These are phyloP conservation scores for Cotoneaster glaucophyllus DNA, from an alignment of 306 rosid species.

Conservation along the genomic window DNA sequence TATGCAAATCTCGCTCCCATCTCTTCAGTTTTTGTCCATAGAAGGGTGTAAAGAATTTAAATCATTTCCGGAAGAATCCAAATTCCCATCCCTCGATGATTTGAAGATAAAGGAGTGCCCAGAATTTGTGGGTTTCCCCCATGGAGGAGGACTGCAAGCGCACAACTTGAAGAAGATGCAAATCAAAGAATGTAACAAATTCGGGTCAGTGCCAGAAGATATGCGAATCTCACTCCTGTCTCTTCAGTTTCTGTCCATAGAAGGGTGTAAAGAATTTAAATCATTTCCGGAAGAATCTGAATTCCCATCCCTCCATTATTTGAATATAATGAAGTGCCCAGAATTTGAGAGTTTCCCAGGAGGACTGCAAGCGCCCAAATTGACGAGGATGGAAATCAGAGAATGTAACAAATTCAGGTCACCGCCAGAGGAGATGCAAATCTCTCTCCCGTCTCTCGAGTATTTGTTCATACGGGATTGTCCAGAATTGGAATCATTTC, in stretches of 20 bases:
- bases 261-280: neutral
- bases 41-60: too few species aligned
- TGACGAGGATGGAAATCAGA: neutral
- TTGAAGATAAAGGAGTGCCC: too few species aligned
- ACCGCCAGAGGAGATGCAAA: neutral
- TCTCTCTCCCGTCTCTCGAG: neutral
- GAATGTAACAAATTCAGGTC: neutral
- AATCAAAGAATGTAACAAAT: too few species aligned
- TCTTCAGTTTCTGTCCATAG: neutral
- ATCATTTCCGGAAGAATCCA: too few species aligned
- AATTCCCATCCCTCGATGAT: too few species aligned
- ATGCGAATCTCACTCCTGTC: neutral
- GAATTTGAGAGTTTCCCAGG: neutral
- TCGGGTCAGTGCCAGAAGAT: neutral
- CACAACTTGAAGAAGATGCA: neutral
- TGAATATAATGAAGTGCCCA: neutral
- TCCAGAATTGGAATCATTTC: neutral
- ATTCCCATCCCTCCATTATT: neutral
- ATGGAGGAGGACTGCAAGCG: neutral
- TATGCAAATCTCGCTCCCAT: too few species aligned
- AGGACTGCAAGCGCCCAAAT: neutral
- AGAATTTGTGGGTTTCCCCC: too few species aligned
- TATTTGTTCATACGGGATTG: too few species aligned
- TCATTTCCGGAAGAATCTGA: neutral
- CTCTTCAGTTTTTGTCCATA: too few species aligned